These are phyloP conservation scores for Phaeotremella skinneri DNA, from an alignment of 768 basidiomycete species.

Conservation along the genomic window DNA sequence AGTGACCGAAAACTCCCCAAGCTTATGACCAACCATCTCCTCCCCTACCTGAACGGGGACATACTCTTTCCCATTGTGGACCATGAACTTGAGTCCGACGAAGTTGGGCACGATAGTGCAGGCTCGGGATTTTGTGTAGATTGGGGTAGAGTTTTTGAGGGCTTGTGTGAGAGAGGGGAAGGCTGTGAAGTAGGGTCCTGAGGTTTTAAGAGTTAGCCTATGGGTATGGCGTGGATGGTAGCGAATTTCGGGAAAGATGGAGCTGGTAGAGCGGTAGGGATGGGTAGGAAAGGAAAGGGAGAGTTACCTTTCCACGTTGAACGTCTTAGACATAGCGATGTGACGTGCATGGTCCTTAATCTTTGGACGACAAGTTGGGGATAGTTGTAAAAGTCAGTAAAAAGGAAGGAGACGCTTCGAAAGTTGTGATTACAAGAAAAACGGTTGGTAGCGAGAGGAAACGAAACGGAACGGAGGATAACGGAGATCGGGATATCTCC, in stretches of 20 bases:
- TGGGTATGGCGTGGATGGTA: background rate
- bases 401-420: too few species aligned
- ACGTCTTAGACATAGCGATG: slow-evolving; percentile 37
- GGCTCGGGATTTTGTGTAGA: slow-evolving; percentile 79
- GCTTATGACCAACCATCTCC: slow-evolving; percentile 98
- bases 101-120: slow-evolving; percentile 95
- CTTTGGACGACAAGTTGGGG: too few species aligned
- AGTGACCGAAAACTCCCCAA: slow-evolving; percentile 91
- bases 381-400: too few species aligned
- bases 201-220: background rate
- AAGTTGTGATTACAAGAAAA: too few species aligned
- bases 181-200: slow-evolving; percentile 91
- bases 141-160: slow-evolving; percentile 73
- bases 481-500: too few species aligned
- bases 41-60: slow-evolving; percentile 80
- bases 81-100: slow-evolving; percentile 84
- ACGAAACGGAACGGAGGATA: too few species aligned
- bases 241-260: background rate
- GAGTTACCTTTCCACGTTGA: slow-evolving; percentile 56
- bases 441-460: too few species aligned
- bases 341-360: slow-evolving; percentile 44
- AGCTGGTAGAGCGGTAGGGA: background rate
- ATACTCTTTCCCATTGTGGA: slow-evolving; percentile 93
- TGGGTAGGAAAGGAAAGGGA: background rate
- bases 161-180: slow-evolving; percentile 85